Evolutionary conservation across 208 protist genomes (phyloP), one percentile per base, ranked within the genome.

Genomic region (Trichomonas vaginalis): DNA sequence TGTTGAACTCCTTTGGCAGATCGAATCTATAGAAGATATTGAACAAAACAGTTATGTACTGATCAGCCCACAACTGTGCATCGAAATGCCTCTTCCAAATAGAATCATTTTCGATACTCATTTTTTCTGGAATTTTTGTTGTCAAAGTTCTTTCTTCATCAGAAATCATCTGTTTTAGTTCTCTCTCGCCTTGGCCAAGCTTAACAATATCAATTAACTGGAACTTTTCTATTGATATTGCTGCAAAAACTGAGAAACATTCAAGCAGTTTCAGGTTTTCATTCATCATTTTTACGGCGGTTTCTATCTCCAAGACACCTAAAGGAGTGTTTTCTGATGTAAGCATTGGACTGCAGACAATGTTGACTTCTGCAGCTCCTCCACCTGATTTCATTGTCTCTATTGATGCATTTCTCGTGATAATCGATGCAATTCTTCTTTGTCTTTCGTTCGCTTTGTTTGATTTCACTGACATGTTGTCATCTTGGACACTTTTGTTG

Each of bases 21-120:
- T 82, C 95, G 14, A 92, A 79, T 23, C 82, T 40, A 35, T 96
- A 48, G 23, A 96, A 96, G 6, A 96, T 80, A 32, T 32, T 35
- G 32, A 92, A 92, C 0, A 92, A 15, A 15, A 92, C 86, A 35
- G 42, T 92, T 12, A 92, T 92, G 37, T 92, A 45, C 17, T 23
- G 15, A 39, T 45, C 86, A 37, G 0, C 23, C 45, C 40, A 92
- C 1, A 27, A 9, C 39, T 92, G 45, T 39, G 86, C 45, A 92
- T 92, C 86, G 35, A 92, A 92, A 51, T 92, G 40, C 17, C 42
- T 45, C 8, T 15, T 47, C 40, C 45, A 92, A 56, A 92, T 92
- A 4, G 17, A 48, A 10, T 35, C n/a, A 47, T 92, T 45, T 35
- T 92, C 10, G 39, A 92, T 92, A 8, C 35, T 48, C 46, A 92